phyloP scores from a whole-genome alignment of 495 filamentous ascomycete species.

The Hypoxylon intermedium region DNA sequence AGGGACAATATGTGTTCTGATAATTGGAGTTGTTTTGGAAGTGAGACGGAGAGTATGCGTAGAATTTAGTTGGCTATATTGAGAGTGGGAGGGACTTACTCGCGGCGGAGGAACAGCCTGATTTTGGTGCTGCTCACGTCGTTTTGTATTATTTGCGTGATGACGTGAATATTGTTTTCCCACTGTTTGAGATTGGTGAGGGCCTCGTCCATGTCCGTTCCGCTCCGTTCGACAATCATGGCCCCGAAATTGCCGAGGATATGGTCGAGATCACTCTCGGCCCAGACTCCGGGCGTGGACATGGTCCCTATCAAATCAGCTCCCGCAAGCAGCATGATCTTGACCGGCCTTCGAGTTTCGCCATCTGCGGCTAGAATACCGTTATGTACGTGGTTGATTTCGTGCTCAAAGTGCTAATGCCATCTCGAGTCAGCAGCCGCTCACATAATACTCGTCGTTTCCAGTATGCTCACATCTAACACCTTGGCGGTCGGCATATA shows the following conservation, averaged over 20 bases:
- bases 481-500: constrained; percentile 91
- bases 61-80: constrained; percentile 35
- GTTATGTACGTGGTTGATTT: constrained; percentile 79
- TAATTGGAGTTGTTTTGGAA: too few relatives aligned
- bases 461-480: constrained; percentile 62
- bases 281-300: constrained; percentile 72
- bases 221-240: constrained; percentile 87
- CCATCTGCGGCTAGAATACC: constrained; percentile 75
- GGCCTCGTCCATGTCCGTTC: constrained; percentile 88
- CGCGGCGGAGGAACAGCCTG: constrained; percentile 78
- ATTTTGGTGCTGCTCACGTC: constrained; percentile 91
- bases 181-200: constrained; percentile 73
- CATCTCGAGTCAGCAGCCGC: constrained; percentile 5
- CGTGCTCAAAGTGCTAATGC: constrained; percentile 74
- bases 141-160: constrained; percentile 88
- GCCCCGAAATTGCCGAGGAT: constrained; percentile 87
- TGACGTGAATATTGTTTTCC: constrained; percentile 79
- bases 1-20: too few relatives aligned
- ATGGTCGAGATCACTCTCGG: constrained; percentile 78
- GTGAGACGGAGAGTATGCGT: too few relatives aligned
- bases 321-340: constrained; percentile 78
- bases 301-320: constrained; percentile 84
- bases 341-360: constrained; percentile 55
- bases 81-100: constrained; percentile 70
- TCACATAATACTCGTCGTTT: constrained; percentile 3